Evolutionary conservation across 225 moss, liverwort and hornwort genomes (phyloP).

Genomic region (Polytrichum formosum): DNA sequence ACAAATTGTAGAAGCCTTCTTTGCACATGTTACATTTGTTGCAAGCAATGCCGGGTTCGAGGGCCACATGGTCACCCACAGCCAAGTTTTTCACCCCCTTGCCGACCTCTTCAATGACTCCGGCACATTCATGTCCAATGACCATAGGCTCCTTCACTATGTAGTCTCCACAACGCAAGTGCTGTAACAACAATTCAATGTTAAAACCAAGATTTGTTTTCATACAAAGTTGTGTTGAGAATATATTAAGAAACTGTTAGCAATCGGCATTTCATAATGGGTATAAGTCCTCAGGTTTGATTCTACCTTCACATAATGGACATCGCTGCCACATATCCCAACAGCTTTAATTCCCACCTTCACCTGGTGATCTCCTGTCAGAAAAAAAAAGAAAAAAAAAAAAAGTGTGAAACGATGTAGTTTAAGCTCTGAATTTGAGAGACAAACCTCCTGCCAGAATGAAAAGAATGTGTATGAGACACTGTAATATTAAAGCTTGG

Average conservation of each 20-base stretch:
- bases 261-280: no score
- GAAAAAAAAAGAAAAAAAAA: not conserved
- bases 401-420: no score
- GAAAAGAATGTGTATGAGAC: no score
- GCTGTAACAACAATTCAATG: slow-evolving; percentile 36
- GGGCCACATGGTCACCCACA: slow-evolving; percentile 78
- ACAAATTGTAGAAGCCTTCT: slow-evolving; percentile 75
- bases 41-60: slow-evolving; percentile 89
- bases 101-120: slow-evolving; percentile 67
- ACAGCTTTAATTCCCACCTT: slow-evolving; percentile 85
- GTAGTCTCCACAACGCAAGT: slow-evolving; percentile 69
- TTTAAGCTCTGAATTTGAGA: no score
- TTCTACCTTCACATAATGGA: slow-evolving; percentile 75
- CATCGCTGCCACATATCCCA: slow-evolving; percentile 97
- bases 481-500: no score
- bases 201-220: no score
- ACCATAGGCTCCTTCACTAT: slow-evolving; percentile 90
- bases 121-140: slow-evolving; percentile 90
- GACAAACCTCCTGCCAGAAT: no score
- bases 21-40: slow-evolving; percentile 68
- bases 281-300: no score
- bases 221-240: no score
- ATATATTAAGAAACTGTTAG: no score
- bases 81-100: slow-evolving; percentile 58
- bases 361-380: slow-evolving; percentile 59